Conservation (phyloP, 306 rosid species). For the Cicer chorassanicum region DNA sequence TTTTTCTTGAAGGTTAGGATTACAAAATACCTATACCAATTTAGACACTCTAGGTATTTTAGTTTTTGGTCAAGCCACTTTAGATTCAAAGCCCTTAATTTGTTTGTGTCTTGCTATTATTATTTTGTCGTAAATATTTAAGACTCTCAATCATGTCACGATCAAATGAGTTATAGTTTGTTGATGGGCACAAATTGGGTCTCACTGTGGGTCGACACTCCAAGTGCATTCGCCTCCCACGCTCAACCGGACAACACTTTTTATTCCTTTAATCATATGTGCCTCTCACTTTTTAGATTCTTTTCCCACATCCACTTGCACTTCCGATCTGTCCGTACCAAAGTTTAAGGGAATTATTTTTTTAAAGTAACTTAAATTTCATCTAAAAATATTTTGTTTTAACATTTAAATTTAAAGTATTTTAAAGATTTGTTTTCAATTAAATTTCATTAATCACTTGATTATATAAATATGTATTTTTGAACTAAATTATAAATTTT, state of each 20-base stretch:
- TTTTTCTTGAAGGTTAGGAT: conserved; percentile 24
- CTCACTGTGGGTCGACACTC: conserved; percentile 38
- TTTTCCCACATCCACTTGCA: too few species aligned
- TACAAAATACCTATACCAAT: not conserved
- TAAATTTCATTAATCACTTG: too few species aligned
- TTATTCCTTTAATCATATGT: not conserved
- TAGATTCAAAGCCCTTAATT: not conserved
- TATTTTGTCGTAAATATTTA: not conserved
- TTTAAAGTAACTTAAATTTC: too few species aligned
- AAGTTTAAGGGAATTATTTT: too few species aligned
- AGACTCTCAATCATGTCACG: not conserved
- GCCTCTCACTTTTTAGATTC: not conserved
- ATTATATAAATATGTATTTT: too few species aligned
- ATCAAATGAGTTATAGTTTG: conserved; percentile 28
- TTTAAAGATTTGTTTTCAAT: too few species aligned
- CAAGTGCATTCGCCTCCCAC: conserved; percentile 28
- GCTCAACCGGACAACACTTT: conserved; percentile 1
- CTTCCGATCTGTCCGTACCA: too few species aligned
- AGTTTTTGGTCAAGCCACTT: conserved; percentile 28
- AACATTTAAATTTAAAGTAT: too few species aligned
- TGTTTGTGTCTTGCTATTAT: not conserved
- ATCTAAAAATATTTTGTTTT: too few species aligned
- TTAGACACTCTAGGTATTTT: not conserved
- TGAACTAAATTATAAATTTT: too few species aligned
- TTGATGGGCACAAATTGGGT: conserved; percentile 28